Conservation (phyloP, 2,329 filamentous ascomycete species). For the Pestalotiopsis sp. region DNA sequence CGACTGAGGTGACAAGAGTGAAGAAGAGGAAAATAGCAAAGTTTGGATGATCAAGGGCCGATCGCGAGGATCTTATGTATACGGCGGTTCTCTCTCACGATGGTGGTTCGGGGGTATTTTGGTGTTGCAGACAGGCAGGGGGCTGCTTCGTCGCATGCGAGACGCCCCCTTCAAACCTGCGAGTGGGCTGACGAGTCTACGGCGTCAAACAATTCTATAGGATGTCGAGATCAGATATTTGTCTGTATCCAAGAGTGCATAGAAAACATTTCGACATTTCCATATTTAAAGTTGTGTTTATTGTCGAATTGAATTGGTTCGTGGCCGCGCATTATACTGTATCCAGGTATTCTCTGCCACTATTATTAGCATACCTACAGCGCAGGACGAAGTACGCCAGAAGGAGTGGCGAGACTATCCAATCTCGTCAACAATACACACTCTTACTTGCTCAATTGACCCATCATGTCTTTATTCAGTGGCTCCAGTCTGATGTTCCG, state of each 20-base stretch:
- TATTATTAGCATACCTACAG: too few species aligned
- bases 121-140: conserved; percentile 6
- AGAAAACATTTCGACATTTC: background rate
- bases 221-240: background rate
- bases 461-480: too few species aligned
- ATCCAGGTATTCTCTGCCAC: too few species aligned
- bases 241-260: too few species aligned
- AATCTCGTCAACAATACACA: too few species aligned
- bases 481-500: background rate
- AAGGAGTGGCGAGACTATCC: too few species aligned
- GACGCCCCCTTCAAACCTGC: conserved; percentile 9
- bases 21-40: background rate
- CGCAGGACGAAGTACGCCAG: too few species aligned
- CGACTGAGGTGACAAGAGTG: background rate
- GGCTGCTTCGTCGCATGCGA: background rate
- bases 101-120: background rate
- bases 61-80: conserved; percentile 9
- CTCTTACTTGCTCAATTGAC: too few species aligned
- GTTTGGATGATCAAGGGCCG: background rate
- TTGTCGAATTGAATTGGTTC: too few species aligned
- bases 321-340: too few species aligned
- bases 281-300: too few species aligned
- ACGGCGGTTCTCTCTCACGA: background rate
- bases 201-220: background rate
- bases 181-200: background rate